phyloP scores from a whole-genome alignment of 192 early-diverging fungal genomes.

The Glomus cerebriforme region DNA sequence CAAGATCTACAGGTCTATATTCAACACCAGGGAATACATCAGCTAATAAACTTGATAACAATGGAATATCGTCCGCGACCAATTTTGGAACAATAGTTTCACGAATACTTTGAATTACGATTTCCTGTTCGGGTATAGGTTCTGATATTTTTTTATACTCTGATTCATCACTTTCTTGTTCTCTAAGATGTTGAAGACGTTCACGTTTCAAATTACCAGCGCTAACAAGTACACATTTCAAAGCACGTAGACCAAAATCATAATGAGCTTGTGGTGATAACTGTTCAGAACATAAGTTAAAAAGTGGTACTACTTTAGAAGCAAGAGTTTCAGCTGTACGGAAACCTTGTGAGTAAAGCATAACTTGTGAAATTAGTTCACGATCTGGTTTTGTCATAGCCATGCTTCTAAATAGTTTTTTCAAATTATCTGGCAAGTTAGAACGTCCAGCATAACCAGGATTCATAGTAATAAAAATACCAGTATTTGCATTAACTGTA shows the following conservation, averaged over 20 bases:
- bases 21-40: conserved; percentile 95
- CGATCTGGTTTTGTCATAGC: conserved; percentile 99
- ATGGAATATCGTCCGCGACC: conserved; percentile 91
- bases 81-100: conserved; percentile 99
- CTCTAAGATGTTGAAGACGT: conserved; percentile 56
- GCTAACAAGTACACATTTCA: conserved; percentile 98
- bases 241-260: conserved; percentile 97
- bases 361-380: conserved; percentile 98
- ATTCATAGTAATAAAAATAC: conserved; percentile 98
- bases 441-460: conserved; percentile 98
- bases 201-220: conserved; percentile 99
- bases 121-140: conserved; percentile 78
- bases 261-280: conserved; percentile 96
- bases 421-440: conserved; percentile 97
- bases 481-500: conserved; percentile 81
- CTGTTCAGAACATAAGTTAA: conserved; percentile 94
- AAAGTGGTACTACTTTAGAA: conserved; percentile 95
- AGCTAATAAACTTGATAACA: conserved; percentile 81
- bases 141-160: conserved; percentile 63
- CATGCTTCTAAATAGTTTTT: conserved; percentile 98
- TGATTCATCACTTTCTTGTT: conserved; percentile 35
- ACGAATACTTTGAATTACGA: conserved; percentile 94
- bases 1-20: conserved; percentile 78
- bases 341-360: conserved; percentile 99
- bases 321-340: conserved; percentile 91